Percentiles rank a stretch among this genome's conserved stretches.
These are phyloP conservation scores for Fusarium protoensiforme DNA, from an alignment of 2,329 filamentous ascomycete genomes.

Conservation along the genomic window DNA sequence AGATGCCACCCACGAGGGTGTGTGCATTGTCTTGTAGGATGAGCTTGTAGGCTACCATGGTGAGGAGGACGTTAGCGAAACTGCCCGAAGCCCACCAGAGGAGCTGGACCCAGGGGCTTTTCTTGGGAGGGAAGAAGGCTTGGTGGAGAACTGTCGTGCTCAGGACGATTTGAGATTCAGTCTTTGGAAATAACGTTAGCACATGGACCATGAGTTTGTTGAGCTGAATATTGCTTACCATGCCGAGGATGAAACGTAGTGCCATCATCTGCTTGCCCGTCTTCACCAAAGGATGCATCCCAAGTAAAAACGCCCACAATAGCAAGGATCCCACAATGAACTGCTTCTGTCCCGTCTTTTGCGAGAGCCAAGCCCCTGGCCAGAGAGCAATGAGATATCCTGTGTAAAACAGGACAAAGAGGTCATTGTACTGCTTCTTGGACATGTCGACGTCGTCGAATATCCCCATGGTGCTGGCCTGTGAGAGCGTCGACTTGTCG, in stretches of 20 bases:
- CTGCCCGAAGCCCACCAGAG: not conserved
- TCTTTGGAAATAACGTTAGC: not conserved
- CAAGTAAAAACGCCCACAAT: not conserved
- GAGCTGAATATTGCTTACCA: not conserved
- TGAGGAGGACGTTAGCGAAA: not conserved
- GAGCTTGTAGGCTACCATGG: not conserved
- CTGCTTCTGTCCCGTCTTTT: not conserved
- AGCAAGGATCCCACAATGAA: not conserved
- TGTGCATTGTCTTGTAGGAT: not conserved
- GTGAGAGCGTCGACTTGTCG: constrained; percentile 11
- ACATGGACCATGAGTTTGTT: not conserved
- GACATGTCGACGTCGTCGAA: constrained; percentile 5
- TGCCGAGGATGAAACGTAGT: not conserved
- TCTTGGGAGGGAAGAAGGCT: not conserved
- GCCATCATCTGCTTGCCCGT: not conserved
- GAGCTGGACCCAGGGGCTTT: not conserved
- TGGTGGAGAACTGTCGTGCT: not conserved
- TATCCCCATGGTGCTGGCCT: constrained; percentile 15
- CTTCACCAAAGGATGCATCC: not conserved
- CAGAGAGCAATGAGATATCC: constrained; percentile 1
- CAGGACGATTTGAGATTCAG: not conserved
- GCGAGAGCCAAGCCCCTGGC: not conserved
- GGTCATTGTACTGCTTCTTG: not conserved
- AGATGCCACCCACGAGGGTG: not conserved
- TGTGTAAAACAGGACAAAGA: not conserved